A percentile compares a stretch with the other conserved stretches of the same genome.
Evolutionary conservation across 441 rosid species (phyloP).

Genomic region (Erodium texanum): DNA sequence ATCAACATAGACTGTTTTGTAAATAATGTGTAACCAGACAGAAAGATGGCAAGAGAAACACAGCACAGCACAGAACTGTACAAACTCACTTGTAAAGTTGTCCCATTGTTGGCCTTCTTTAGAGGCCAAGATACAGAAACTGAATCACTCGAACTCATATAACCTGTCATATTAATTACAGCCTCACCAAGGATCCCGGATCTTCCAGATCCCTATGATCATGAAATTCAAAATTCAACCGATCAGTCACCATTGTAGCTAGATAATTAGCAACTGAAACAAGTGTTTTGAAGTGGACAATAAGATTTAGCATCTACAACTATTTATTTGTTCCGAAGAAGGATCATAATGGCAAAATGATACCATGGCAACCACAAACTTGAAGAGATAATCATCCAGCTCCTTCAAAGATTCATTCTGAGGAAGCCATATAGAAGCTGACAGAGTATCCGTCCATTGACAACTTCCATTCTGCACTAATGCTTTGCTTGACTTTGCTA

Average conservation of each 20-base stretch:
- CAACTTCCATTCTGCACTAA: constrained; percentile 39
- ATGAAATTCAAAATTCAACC: not conserved
- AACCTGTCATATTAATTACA: constrained; percentile 33
- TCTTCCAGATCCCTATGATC: constrained; percentile 43
- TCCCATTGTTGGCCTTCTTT: constrained; percentile 43
- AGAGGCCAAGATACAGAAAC: constrained; percentile 42
- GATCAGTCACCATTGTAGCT: not conserved
- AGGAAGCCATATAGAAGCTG: constrained; percentile 38
- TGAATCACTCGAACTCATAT: constrained; percentile 28
- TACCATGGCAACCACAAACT: constrained; percentile 49
- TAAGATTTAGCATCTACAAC: not conserved
- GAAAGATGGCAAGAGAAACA: not conserved
- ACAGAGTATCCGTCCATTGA: constrained; percentile 46
- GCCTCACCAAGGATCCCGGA: constrained; percentile 60
- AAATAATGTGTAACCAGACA: not conserved
- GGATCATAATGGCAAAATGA: not conserved
- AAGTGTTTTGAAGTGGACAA: not conserved
- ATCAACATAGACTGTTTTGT: not conserved
- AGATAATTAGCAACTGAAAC: not conserved
- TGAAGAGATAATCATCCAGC: constrained; percentile 35
- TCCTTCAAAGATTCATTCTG: constrained; percentile 31
- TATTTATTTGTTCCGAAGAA: not conserved
- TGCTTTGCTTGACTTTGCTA: constrained; percentile 39
- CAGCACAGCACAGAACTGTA: not conserved
- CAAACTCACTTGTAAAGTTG: constrained; percentile 44